phyloP scores from a whole-genome alignment of 441 rosid species.

The Viola pubescens region DNA sequence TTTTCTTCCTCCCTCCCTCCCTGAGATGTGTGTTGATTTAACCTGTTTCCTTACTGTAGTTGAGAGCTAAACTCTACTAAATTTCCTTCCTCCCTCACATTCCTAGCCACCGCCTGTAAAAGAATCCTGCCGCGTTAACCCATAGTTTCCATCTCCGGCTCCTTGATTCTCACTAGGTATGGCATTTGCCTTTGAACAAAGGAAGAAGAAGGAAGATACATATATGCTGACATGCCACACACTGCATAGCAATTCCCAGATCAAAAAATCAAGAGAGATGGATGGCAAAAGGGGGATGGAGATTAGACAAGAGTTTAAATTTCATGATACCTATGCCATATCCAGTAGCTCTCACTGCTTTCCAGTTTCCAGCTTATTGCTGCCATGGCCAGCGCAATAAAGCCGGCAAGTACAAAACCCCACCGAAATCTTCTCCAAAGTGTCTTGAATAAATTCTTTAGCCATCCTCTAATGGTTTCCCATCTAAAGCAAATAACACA shows the following conservation, averaged over 20 bases:
- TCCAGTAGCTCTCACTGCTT: constrained; percentile 88
- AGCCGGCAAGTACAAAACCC: constrained; percentile 64
- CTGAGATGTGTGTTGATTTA: too few relatives aligned
- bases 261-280: constrained; percentile 4
- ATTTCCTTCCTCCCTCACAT: constrained; percentile 10
- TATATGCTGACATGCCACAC: constrained; percentile 83
- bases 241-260: constrained; percentile 40
- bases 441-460: constrained; percentile 47
- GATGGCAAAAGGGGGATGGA: not conserved
- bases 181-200: constrained; percentile 62
- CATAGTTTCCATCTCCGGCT: constrained; percentile 34
- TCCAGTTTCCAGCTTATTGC: constrained; percentile 82
- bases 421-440: constrained; percentile 58
- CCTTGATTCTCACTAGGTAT: constrained; percentile 30
- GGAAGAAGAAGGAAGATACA: constrained; percentile 90
- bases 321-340: constrained; percentile 82
- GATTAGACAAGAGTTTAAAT: constrained; percentile 1
- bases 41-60: not conserved
- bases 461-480: constrained; percentile 44
- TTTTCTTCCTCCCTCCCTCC: too few relatives aligned
- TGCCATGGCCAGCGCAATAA: constrained; percentile 60
- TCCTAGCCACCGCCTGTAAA: constrained; percentile 35
- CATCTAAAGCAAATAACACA: constrained; percentile 30
- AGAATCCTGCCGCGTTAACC: constrained; percentile 64
- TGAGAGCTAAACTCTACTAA: constrained; percentile 9